phyloP scores from a whole-genome alignment of 768 basidiomycete genomes.

The Naematelia encephala region DNA sequence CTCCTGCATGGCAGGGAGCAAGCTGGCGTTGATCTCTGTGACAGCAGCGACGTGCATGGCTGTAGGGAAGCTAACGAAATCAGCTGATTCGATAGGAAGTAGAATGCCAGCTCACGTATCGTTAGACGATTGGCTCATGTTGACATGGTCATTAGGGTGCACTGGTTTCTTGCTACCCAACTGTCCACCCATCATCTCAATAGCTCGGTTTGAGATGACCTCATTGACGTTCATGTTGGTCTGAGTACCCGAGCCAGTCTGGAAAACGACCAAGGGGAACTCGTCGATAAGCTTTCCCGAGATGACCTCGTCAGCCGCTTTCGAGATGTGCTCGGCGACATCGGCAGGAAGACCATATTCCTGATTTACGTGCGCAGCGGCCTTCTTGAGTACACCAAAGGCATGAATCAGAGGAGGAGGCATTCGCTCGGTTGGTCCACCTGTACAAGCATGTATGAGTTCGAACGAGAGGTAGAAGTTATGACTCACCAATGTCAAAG shows the following conservation, averaged over 20 bases:
- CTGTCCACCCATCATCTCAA: slow-evolving; percentile 91
- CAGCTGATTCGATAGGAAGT: neutral
- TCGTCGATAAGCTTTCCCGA: slow-evolving; percentile 89
- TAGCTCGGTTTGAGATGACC: slow-evolving; percentile 97
- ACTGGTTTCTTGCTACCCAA: slow-evolving; percentile 95
- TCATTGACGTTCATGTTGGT: slow-evolving; percentile 99
- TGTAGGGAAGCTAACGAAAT: slow-evolving; percentile 78
- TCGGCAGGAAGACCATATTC: slow-evolving; percentile 85
- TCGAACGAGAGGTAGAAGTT: neutral
- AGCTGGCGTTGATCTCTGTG: slow-evolving; percentile 70
- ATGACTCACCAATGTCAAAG: slow-evolving; percentile 79
- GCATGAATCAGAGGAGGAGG: slow-evolving; percentile 96
- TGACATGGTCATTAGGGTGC: slow-evolving; percentile 99
- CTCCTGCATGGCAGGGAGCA: slow-evolving; percentile 80
- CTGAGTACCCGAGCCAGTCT: slow-evolving; percentile 97
- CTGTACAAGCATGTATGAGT: slow-evolving; percentile 13
- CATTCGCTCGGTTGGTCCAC: slow-evolving; percentile 82
- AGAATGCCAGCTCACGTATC: slow-evolving; percentile 70
- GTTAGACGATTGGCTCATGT: slow-evolving; percentile 98
- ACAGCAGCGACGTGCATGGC: slow-evolving; percentile 98
- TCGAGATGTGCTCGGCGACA: slow-evolving; percentile 79
- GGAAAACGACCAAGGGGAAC: slow-evolving; percentile 98
- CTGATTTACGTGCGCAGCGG: slow-evolving; percentile 85
- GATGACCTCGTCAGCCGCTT: slow-evolving; percentile 96
- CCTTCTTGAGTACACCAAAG: slow-evolving; percentile 96